Conservation (phyloP, 2,329 filamentous ascomycete species). For the Fusarium heterosporum region DNA sequence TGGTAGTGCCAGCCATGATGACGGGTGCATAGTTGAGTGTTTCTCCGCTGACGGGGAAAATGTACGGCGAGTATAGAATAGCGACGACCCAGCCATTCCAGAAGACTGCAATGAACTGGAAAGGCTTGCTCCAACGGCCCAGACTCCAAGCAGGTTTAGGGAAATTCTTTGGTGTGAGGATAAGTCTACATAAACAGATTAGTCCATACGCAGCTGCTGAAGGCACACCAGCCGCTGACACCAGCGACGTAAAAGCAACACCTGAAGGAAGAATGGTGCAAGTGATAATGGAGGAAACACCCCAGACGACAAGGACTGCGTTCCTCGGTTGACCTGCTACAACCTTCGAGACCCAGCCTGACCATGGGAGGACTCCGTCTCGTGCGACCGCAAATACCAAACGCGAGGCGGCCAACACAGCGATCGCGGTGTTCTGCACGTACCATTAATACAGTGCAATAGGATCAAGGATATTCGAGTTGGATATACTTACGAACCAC, state of each 20-base stretch:
- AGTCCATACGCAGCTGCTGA: conserved; percentile 7
- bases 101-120: not conserved
- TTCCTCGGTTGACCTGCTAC: not conserved
- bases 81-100: conserved; percentile 1
- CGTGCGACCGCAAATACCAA: not conserved
- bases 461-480: rapidly evolving
- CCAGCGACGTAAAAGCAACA: not conserved
- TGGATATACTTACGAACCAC: conserved; percentile 5
- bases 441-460: not conserved
- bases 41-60: conserved; percentile 2
- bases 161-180: not conserved
- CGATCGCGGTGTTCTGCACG: not conserved
- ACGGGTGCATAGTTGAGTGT: not conserved
- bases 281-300: not conserved
- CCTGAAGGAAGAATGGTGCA: conserved; percentile 7
- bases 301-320: not conserved
- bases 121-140: not conserved
- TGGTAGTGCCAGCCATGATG: conserved; percentile 3
- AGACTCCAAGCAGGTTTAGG: conserved; percentile 14
- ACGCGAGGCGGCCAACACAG: not conserved
- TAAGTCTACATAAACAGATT: not conserved
- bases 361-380: conserved; percentile 6
- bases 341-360: not conserved
- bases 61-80: not conserved
- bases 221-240: not conserved